phyloP scores from a whole-genome alignment of 164 flowering plant genomes.

The Liquidambar formosana region DNA sequence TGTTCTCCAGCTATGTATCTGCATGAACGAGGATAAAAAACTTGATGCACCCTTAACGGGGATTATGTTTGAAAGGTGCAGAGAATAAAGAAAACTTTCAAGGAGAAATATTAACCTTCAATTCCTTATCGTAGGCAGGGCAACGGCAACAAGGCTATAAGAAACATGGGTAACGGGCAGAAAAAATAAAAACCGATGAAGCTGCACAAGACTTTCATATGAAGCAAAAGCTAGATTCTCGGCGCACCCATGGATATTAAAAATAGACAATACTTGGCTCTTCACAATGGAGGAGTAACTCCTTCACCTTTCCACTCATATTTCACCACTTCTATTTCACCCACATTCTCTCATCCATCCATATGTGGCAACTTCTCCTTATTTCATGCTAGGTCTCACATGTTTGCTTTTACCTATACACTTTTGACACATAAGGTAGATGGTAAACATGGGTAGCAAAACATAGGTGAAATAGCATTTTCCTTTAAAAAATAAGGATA shows the following conservation, averaged over 20 bases:
- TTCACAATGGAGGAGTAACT: too few relatives aligned
- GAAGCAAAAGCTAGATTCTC: constrained; percentile 81
- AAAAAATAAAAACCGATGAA: constrained; percentile 80
- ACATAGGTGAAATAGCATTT: too few relatives aligned
- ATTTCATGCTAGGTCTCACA: too few relatives aligned
- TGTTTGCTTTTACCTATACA: too few relatives aligned
- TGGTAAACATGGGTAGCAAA: too few relatives aligned
- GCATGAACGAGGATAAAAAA: constrained; percentile 15
- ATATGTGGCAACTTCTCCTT: too few relatives aligned
- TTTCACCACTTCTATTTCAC: too few relatives aligned
- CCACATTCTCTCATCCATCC: too few relatives aligned
- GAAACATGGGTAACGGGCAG: constrained; percentile 74
- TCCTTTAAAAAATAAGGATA: too few relatives aligned
- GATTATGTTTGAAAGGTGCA: constrained; percentile 1
- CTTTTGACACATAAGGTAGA: too few relatives aligned
- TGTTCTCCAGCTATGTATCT: constrained; percentile 87
- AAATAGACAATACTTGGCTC: too few relatives aligned
- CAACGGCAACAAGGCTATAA: constrained; percentile 64
- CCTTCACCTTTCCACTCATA: too few relatives aligned
- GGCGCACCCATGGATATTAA: constrained; percentile 24
- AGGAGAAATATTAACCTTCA: constrained; percentile 49
- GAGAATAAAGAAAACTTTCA: background rate
- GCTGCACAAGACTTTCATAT: constrained; percentile 85
- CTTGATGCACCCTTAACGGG: background rate
- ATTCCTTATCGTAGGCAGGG: constrained; percentile 76